These are phyloP conservation scores for Babesia ovata DNA, from an alignment of 169 alveolate species.

Conservation along the genomic window DNA sequence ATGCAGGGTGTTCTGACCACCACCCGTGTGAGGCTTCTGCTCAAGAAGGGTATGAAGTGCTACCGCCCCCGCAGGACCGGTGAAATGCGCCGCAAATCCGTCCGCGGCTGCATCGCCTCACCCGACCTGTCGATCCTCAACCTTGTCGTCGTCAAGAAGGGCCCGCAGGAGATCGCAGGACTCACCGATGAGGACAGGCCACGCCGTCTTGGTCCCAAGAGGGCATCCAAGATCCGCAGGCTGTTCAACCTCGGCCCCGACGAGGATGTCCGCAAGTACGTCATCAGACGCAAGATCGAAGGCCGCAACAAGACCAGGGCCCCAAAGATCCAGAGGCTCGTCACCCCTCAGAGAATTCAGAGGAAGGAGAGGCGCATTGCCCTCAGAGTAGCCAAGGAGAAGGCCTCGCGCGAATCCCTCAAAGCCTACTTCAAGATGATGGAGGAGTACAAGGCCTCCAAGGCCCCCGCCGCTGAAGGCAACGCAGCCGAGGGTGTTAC, in stretches of 20 bases:
- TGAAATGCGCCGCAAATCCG: constrained; percentile 97
- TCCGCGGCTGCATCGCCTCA: constrained; percentile 99
- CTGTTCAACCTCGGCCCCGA: constrained; percentile 91
- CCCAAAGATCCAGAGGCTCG: constrained; percentile 98
- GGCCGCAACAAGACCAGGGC: constrained; percentile 93
- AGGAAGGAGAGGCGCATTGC: constrained; percentile 90
- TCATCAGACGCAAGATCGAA: constrained; percentile 85
- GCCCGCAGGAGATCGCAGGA: constrained; percentile 95
- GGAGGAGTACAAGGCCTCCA: constrained; percentile 64
- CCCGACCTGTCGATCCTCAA: constrained; percentile 97
- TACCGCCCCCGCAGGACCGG: constrained; percentile 98
- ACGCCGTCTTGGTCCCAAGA: constrained; percentile 99
- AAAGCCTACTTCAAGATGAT: constrained; percentile 76
- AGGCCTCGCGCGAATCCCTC: constrained; percentile 64
- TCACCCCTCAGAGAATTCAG: constrained; percentile 97
- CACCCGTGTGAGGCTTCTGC: constrained; percentile 86
- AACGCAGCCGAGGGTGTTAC: constrained; percentile 4
- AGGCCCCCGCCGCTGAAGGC: constrained; percentile 5
- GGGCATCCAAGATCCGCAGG: constrained; percentile 97
- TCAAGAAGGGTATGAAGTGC: constrained; percentile 90
- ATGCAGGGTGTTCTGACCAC: constrained; percentile 97
- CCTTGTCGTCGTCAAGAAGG: constrained; percentile 96
- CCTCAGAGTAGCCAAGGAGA: constrained; percentile 68
- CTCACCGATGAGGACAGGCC: constrained; percentile 96
- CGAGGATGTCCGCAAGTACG: constrained; percentile 96